These are phyloP conservation scores for Acorus calamus DNA, from an alignment of 106 monocot species.

Conservation along the genomic window DNA sequence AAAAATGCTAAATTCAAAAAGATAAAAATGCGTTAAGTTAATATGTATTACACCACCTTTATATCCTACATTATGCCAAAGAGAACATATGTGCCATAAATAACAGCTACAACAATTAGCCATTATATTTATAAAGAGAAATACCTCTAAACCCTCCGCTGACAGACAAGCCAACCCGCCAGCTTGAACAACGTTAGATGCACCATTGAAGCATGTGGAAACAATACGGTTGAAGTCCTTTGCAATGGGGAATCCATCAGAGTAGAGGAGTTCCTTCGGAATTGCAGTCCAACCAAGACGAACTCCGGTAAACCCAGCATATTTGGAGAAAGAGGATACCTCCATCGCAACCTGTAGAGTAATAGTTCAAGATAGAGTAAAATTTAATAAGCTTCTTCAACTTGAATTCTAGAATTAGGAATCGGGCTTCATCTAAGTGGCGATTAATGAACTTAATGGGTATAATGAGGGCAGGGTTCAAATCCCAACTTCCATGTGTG, in stretches of 20 bases:
- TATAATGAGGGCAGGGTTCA: no score
- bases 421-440: no score
- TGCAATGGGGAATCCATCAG: slow-evolving; percentile 84
- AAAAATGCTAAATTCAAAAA: no score
- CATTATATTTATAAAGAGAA: neutral
- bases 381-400: no score
- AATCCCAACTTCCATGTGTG: no score
- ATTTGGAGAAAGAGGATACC: slow-evolving; percentile 86
- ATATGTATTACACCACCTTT: no score
- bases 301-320: slow-evolving; percentile 94
- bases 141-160: slow-evolving; percentile 65
- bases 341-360: slow-evolving; percentile 78
- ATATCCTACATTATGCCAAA: neutral
- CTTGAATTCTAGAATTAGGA: no score
- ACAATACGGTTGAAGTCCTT: slow-evolving; percentile 94
- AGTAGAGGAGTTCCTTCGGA: slow-evolving; percentile 69
- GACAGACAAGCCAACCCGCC: slow-evolving; percentile 87
- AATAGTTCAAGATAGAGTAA: neutral
- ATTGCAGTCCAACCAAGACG: slow-evolving; percentile 95
- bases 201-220: slow-evolving; percentile 86
- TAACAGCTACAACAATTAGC: neutral
- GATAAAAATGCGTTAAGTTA: no score
- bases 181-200: slow-evolving; percentile 85
- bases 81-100: neutral
- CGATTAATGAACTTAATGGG: no score